phyloP scores from a whole-genome alignment of 1,139 yeast species.

The Magnusiomyces magnusii region DNA sequence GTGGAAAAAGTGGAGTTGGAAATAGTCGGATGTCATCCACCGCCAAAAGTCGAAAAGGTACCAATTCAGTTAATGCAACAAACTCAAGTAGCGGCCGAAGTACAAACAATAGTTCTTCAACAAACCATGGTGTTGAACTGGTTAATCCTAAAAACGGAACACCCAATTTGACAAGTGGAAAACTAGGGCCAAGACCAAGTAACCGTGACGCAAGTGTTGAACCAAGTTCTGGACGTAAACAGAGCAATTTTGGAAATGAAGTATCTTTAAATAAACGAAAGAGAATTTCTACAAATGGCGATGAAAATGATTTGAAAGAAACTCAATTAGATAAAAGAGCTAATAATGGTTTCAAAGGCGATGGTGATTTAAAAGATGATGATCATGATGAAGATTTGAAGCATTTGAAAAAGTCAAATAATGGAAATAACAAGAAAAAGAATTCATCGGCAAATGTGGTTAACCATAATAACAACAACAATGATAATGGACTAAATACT shows the following conservation, averaged over 20 bases:
- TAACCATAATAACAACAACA: not conserved
- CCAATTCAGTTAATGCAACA: conserved; percentile 4
- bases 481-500: not conserved
- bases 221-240: conserved; percentile 4
- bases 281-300: conserved; percentile 1
- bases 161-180: conserved; percentile 7
- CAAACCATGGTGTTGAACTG: conserved; percentile 4
- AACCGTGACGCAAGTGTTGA: conserved; percentile 6
- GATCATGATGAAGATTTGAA: not conserved
- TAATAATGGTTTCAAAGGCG: not conserved
- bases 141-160: conserved; percentile 8
- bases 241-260: not conserved
- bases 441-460: not conserved
- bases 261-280: not conserved
- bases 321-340: not conserved
- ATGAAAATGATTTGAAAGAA: conserved; percentile 2
- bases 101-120: conserved; percentile 1
- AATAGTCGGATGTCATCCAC: conserved; percentile 13
- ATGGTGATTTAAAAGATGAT: not conserved
- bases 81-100: not conserved
- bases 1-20: not conserved
- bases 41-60: conserved; percentile 11
- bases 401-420: not conserved
- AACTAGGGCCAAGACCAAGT: conserved; percentile 7
- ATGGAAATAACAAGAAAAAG: not conserved